These are phyloP conservation scores for Ceratobasidium sp. DNA, from an alignment of 1,284 basidiomycete genomes.

Conservation along the genomic window DNA sequence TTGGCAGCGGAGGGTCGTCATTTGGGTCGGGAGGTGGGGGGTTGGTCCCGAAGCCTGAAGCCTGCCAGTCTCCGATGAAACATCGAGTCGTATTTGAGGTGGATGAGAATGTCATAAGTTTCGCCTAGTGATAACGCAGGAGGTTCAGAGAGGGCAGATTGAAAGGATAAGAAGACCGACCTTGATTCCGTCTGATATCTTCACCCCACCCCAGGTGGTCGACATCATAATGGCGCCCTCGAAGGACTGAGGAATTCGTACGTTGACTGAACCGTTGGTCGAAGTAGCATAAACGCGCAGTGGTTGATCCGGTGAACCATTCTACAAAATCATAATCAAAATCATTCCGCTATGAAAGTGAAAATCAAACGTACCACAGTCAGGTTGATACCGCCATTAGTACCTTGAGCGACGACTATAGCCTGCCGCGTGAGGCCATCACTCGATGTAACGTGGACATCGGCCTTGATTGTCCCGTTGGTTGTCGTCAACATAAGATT, in stretches of 20 bases:
- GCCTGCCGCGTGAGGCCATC: slow-evolving; percentile 24
- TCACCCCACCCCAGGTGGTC: slow-evolving; percentile 15
- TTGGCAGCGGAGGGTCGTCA: slow-evolving; percentile 15
- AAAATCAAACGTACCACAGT: slow-evolving; percentile 10
- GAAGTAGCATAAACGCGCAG: slow-evolving; percentile 18
- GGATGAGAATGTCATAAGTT: slow-evolving; percentile 30
- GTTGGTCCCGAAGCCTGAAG: neutral
- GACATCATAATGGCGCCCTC: slow-evolving; percentile 30
- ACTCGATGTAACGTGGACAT: slow-evolving; percentile 29
- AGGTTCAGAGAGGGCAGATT: neutral
- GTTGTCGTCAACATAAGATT: slow-evolving; percentile 28
- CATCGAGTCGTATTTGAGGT: slow-evolving; percentile 25
- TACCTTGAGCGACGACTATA: slow-evolving; percentile 7
- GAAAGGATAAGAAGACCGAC: neutral
- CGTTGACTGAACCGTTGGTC: slow-evolving; percentile 5
- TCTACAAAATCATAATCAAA: neutral
- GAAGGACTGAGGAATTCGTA: slow-evolving; percentile 23
- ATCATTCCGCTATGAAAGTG: neutral
- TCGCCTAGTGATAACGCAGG: neutral
- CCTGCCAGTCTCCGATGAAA: slow-evolving; percentile 39
- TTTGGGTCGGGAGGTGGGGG: neutral
- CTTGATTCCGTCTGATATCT: slow-evolving; percentile 21
- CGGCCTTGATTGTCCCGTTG: slow-evolving; percentile 13
- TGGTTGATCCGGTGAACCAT: slow-evolving; percentile 11
- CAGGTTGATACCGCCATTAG: slow-evolving; percentile 22